Evolutionary conservation across 2,329 filamentous ascomycete species (phyloP).

Genomic region (Gyromitra esculenta): DNA sequence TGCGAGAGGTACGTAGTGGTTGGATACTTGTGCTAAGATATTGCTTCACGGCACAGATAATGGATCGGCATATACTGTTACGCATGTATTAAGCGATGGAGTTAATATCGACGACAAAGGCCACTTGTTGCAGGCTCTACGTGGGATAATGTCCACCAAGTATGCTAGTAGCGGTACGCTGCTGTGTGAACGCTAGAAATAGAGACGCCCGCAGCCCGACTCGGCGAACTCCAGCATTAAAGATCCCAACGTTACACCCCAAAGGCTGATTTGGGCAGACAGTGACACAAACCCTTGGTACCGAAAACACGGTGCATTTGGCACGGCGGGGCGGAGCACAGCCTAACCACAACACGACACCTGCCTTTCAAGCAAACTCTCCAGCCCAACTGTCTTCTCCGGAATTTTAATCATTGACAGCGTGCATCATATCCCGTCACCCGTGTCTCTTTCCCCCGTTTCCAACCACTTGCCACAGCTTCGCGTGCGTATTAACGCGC

Average conservation of each 20-base stretch:
- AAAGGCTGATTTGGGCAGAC: not conserved
- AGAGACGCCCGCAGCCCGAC: too few species aligned
- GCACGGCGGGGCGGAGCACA: not conserved
- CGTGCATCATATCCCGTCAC: slow-evolving; percentile 1
- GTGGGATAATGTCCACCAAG: too few species aligned
- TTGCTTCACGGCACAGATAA: too few species aligned
- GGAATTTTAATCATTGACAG: slow-evolving; percentile 9
- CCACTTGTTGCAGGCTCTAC: too few species aligned
- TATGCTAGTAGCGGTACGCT: too few species aligned
- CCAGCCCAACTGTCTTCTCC: not conserved
- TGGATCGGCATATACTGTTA: too few species aligned
- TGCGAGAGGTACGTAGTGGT: too few species aligned
- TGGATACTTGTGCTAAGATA: too few species aligned
- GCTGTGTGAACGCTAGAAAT: too few species aligned
- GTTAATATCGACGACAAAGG: too few species aligned
- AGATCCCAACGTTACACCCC: not conserved
- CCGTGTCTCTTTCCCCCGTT: not conserved
- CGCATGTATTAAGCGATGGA: too few species aligned
- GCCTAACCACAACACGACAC: not conserved
- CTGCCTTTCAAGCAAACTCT: not conserved
- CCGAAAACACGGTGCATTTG: not conserved
- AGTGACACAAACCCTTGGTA: not conserved
- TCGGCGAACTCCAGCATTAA: not conserved
- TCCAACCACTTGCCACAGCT: not conserved
- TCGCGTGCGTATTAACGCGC: not conserved